Base-by-base conservation (phyloP, 1,284 basidiomycete genomes). In the Coriolopsis trogii region DNA sequence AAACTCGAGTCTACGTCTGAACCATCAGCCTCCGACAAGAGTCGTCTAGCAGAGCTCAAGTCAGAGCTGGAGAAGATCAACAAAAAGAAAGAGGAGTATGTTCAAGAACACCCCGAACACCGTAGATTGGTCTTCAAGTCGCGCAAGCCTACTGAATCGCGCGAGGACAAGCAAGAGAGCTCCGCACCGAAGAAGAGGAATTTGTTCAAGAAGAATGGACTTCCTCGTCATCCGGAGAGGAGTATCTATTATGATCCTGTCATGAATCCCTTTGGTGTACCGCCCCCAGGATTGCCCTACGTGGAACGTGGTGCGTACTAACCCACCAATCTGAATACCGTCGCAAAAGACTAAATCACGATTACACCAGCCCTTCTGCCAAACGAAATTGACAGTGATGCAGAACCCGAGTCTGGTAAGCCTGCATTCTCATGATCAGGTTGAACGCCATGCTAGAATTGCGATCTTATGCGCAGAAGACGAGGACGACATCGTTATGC, bases 221-320 rank as follows among this genome's bases (percentile, higher is more conserved):
- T 91, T 42, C 87, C 92, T 56, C 77, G 87, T 49, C 90, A 93
- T 71, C 93, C 93, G 12, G 92, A 92, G 64, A 78, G 92, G 61
- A 95, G 92, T 70, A 78, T 95, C 36, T 98, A 98, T 70, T 98
- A 94, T 70, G 92, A 98, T 63, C 81, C 91, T 29, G 81, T 93
- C 44, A 89, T 96, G 81, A 98, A 98, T 67, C 93, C 94, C 6
- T 95, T 81, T 67, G 95, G 95, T 23, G 92, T 94, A n/a, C 86
- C 95, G 18, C 95, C 95, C 18, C 95, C 95, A 8, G 95, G 95
- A 7, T 93, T 97, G 94, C 93, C 92, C 8, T 98, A 98, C 69
- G 73, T 83, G 42, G 93, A 98, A 67, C 78, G 88, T 73, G 79
- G 91, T 93, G 62, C 71, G 88, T 77, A 34, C 9, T 18, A 16